phyloP scores from a whole-genome alignment of 176 grass and related monocot genomes.

The Poa pratensis region DNA sequence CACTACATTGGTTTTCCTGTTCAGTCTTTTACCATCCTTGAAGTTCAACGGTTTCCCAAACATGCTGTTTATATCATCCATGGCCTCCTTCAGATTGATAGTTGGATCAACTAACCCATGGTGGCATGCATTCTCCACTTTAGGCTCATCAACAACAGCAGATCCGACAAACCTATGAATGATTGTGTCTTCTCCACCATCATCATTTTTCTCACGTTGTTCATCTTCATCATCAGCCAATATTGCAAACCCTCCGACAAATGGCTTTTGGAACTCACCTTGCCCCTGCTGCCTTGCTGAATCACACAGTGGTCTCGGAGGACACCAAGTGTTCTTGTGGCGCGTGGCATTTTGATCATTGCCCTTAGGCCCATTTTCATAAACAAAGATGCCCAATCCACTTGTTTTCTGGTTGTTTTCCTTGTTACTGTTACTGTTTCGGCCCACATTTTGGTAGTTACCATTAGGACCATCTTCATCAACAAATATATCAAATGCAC shows the following conservation, averaged over 20 bases:
- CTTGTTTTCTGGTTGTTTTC: slow-evolving; percentile 48
- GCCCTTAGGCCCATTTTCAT: slow-evolving; percentile 56
- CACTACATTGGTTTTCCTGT: slow-evolving; percentile 39
- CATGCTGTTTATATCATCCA: slow-evolving; percentile 93
- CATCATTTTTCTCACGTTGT: slow-evolving; percentile 34
- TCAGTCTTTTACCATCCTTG: slow-evolving; percentile 56
- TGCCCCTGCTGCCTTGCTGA: slow-evolving; percentile 32
- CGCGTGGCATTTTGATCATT: slow-evolving; percentile 30
- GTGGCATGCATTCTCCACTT: slow-evolving; percentile 92
- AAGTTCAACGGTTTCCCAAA: slow-evolving; percentile 85
- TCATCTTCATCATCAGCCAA: slow-evolving; percentile 72
- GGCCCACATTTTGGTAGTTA: slow-evolving; percentile 33
- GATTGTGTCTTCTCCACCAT: slow-evolving; percentile 63
- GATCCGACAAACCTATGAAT: slow-evolving; percentile 90
- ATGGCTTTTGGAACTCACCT: slow-evolving; percentile 54
- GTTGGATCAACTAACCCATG: slow-evolving; percentile 88
- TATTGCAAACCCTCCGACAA: slow-evolving; percentile 73
- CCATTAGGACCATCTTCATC: slow-evolving; percentile 59
- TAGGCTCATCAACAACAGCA: slow-evolving; percentile 67
- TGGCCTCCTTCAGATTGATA: slow-evolving; percentile 86
- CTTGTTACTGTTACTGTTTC: slow-evolving; percentile 36
- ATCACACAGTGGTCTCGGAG: slow-evolving; percentile 35
- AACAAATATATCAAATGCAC: slow-evolving; percentile 77
- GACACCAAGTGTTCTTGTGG: slow-evolving; percentile 31
- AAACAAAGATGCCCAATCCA: slow-evolving; percentile 69